Conservation (phyloP, 306 rosid genomes). For the Cicer chorassanicum region DNA sequence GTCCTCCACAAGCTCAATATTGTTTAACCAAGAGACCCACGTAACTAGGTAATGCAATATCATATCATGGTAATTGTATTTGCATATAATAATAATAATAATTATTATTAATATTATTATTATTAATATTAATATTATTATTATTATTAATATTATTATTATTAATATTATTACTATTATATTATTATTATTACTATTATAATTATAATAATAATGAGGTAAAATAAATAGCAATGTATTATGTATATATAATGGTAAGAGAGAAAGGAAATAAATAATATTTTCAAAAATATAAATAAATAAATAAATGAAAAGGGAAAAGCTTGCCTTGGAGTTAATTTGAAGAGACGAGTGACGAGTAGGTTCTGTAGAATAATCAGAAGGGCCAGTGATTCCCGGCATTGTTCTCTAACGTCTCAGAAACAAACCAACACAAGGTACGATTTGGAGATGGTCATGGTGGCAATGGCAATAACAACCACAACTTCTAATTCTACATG, state of each 20-base stretch:
- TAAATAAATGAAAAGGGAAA: neutral
- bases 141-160: no score
- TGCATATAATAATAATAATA: no score
- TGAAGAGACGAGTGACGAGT: conserved; percentile 67
- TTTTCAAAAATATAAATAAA: neutral
- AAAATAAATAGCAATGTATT: no score
- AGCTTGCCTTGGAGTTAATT: conserved; percentile 69
- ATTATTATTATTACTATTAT: no score
- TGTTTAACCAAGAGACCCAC: no score
- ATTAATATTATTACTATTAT: no score
- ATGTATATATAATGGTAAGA: neutral
- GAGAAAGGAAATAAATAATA: neutral
- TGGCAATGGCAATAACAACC: neutral
- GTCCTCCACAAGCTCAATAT: no score
- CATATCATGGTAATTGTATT: neutral
- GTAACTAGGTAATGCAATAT: neutral
- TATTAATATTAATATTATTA: no score
- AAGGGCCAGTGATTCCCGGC: conserved; percentile 76
- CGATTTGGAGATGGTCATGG: neutral
- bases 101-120: no score
- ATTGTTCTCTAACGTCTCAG: conserved; percentile 40
- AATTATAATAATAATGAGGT: no score
- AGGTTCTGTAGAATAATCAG: conserved; percentile 77
- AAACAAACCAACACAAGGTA: conserved; percentile 23
- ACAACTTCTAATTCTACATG: neutral